Evolutionary conservation across 2,329 filamentous ascomycete species (phyloP), one percentile per base, ranked within the genome.

Genomic region (Ceratocystis papillata): DNA sequence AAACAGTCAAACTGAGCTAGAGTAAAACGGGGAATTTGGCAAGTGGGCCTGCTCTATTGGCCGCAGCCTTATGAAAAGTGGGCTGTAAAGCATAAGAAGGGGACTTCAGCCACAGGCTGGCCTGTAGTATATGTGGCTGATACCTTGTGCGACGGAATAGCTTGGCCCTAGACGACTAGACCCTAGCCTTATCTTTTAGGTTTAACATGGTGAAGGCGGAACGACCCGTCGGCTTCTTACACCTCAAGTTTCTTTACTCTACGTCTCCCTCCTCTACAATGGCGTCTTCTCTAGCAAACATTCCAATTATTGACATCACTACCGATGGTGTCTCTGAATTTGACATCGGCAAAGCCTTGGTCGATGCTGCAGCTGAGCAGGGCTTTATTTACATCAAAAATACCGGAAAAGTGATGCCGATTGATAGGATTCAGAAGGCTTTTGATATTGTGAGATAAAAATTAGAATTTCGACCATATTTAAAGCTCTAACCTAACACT

Each of bases 361-460:
- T 96, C 53, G 82, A 88, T 68, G 93, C 93, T 0, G 92, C 91
- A 1, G 83, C 85, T 46, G 85, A 87, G 65, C 87, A 91, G 76
- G 93, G 93, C 68, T 97, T 97, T 75, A 83, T 96, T 68, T 97
- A 94, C 74, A 85, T 97, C 72, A 87, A 85, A 72, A 92, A 90
- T 72, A 81, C 84, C 25, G 87, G 86, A 55, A 79, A 80, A 12
- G 84, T 87, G 68, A 89, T 96, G 61, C 78, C 87, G 0, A 76
- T 80, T 0, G 76, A 81, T 33, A 82, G 86, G 64, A 84, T 96
- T 50, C 80, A 88, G 8, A 77, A 79, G 57, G 86, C 88, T 7
- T 97, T 96, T 77, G 77, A 81, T 15, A 75, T 96, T 73, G 91
- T 94, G 78, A 70, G 76, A 71, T 12, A 7, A 25, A 7, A 30